phyloP scores from a whole-genome alignment of 176 grass and related monocot species.

The Hordeum vulgare region DNA sequence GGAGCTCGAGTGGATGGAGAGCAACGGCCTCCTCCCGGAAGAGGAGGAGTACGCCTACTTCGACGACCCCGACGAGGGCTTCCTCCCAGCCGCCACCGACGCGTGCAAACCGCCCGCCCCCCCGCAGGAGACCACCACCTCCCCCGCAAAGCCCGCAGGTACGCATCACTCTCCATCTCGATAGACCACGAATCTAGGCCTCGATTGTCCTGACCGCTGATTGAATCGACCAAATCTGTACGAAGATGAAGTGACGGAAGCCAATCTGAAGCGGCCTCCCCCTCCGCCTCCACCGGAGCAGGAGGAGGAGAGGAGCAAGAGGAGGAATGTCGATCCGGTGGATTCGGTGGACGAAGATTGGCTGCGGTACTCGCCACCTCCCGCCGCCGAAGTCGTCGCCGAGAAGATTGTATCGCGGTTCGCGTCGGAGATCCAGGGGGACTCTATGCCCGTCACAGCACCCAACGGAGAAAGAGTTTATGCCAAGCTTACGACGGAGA shows the following conservation, averaged over 20 bases:
- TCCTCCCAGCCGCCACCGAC: not conserved
- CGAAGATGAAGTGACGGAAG: conserved; percentile 5
- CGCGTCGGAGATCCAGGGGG: conserved; percentile 67
- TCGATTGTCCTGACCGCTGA: not conserved
- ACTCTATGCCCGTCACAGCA: conserved; percentile 63
- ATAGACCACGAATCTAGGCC: not conserved
- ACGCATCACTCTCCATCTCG: not conserved
- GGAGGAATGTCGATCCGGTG: conserved; percentile 16
- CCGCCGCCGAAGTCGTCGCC: conserved; percentile 11
- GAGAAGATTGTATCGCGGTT: conserved; percentile 66
- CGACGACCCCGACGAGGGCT: conserved; percentile 10
- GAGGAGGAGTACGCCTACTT: conserved; percentile 34
- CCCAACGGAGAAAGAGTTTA: conserved; percentile 76
- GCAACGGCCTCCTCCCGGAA: conserved; percentile 38
- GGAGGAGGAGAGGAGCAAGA: conserved; percentile 39
- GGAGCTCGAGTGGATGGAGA: conserved; percentile 91
- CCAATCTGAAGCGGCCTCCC: conserved; percentile 32
- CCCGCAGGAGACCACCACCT: not conserved
- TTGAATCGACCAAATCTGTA: not conserved
- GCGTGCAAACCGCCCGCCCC: not conserved
- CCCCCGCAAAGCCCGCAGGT: conserved; percentile 16
- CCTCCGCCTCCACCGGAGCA: conserved; percentile 35
- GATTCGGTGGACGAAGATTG: conserved; percentile 27
- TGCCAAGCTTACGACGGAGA: conserved; percentile 44
- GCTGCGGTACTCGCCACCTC: conserved; percentile 29